Evolutionary conservation across 2,329 filamentous ascomycete species (phyloP), one percentile per base, ranked within the genome.

Genomic region (Colletotrichum godetiae): DNA sequence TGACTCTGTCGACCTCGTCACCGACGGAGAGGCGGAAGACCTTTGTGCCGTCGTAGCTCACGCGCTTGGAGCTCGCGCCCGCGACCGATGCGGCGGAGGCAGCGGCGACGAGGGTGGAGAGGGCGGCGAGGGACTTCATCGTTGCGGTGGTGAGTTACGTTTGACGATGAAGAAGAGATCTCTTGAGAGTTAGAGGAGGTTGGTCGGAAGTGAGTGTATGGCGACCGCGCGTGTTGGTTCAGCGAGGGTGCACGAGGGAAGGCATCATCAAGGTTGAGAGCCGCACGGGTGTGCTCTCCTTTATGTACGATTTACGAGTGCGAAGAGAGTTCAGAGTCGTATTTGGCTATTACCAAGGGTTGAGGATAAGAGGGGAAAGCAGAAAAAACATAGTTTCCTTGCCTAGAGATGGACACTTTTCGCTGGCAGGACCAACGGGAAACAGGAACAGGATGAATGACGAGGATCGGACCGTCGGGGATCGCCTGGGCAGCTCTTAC

Each of bases 21-120:
- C 79, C 79, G 46, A 83, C 81, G 8, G 82, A 78, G n/a, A 87
- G 77, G 11, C 85, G 84, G 67, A 84, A 82, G 46, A 85, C 85
- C 75, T 86, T 85, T 79, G 84, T 85, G 13, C 85, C 85, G 66
- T 84, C 79, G 71, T 87, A 88, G 1, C 82, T 82, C 11, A 84
- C 79, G 49, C 64, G 64, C 60, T 72, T 59, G 8, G 42, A 11
- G 67, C 55, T 29, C 19, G 10, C 67, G 15, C 7, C 55, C 11
- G 67, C 74, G 33, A 73, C 55, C n/a, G 68, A 60, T 53, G 73
- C 72, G 24, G 72, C 72, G 8, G 72, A 63, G 31, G 72, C 72
- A 27, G 62, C 56, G 33, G 72, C 68, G 27, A 68, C 15, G 55
- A 74, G 29, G 49, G 73, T 35, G 60, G 65, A 67, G 12, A 74